Evolutionary conservation across 164 flowering plant species (phyloP), one percentile per base, ranked within the genome.

Genomic region (Stephania cephalantha): DNA sequence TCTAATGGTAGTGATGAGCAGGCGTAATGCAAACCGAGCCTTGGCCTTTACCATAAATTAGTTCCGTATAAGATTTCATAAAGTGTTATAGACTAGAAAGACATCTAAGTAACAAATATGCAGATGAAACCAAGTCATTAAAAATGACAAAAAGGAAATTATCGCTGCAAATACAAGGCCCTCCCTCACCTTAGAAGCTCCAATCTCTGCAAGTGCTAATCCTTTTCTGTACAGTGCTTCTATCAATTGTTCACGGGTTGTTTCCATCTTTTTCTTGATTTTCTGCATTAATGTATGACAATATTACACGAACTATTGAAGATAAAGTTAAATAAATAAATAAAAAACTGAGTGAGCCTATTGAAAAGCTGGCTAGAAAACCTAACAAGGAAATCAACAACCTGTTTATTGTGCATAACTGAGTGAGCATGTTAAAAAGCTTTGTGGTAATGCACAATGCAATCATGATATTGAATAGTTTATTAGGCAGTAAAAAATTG

Each of bases 171-270:
- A 76, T 71, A 25, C 12, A 65, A 68, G 12, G 22, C 7, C 4
- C 55, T 67, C 46, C 42, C 72, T 15, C 71, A 91, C 99, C 92
- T 90, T 83, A 22, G 86, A 55, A 64, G 78, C 71, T 71, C 86
- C 93, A 75, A 90, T 82, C 78, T 88, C 93, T n/a, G 83, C 86
- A 75, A 93, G 82, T 50, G 97, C 94, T 20, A 95, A 66, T 66
- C 98, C 99, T 82, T 95, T 95, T 73, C 86, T 90, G 87, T 95
- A 95, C n/a, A 95, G 77, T 46, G 99, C 98, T 76, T 90, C 93
- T 17, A 87, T 87, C 70, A 91, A 80, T 58, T 91, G 94, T 75
- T 93, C 96, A 71, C 96, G 91, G 5, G 87, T 88, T 46, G 84
- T 74, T 85, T 95, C 99, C 92, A 93, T 90, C 82, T 90, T 89